Evolutionary conservation across 495 filamentous ascomycete genomes (phyloP), one percentile per base, ranked within the genome.

Genomic region (Penicillium cinerascens): DNA sequence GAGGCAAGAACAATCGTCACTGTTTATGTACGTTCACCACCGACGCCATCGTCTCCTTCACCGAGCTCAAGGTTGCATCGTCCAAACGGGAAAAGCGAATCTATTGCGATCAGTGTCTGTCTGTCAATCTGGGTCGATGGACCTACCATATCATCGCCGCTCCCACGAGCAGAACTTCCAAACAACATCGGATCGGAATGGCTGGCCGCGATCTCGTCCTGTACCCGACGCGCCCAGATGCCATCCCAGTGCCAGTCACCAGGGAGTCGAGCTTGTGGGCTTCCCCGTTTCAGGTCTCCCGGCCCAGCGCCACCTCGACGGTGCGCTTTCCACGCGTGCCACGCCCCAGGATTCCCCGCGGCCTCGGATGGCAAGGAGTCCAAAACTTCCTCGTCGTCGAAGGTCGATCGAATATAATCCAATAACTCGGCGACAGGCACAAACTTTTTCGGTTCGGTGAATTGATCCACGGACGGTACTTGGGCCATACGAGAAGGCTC

Each of bases 211-310:
- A 95, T 80, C 25, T 87, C 87, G 65, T 82, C 84, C 64, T 82
- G 85, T 1, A 92, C 90, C 33, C 91, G 78, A 49, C 88, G 82
- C 55, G 89, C 87, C 91, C 91, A 96, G 7, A 96, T 91, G 1
- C 91, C 91, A 67, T 95, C 90, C 91, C 91, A 96, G 65, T 92
- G 92, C 91, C 91, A 96, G 52, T 93, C 87, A 13, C 85, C 88
- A 2, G 88, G 87, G 23, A 78, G 77, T 44, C 84, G 79, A 39
- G 76, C 61, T 49, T 73, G 71, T 42, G 68, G 68, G 18, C 60
- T 68, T 35, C 61, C 70, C 25, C 60, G 62, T 60, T 64, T 73
- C 42, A 58, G 51, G 26, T 52, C 42, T 9, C 57, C 53, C 20
- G 55, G 46, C 9, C 46, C 45, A 40, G 43, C 40, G 37, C 42